A percentile compares a stretch with the other conserved stretches of the same genome.
Conservation (phyloP, 495 filamentous ascomycete species). For the Schizothecium vesticola region DNA sequence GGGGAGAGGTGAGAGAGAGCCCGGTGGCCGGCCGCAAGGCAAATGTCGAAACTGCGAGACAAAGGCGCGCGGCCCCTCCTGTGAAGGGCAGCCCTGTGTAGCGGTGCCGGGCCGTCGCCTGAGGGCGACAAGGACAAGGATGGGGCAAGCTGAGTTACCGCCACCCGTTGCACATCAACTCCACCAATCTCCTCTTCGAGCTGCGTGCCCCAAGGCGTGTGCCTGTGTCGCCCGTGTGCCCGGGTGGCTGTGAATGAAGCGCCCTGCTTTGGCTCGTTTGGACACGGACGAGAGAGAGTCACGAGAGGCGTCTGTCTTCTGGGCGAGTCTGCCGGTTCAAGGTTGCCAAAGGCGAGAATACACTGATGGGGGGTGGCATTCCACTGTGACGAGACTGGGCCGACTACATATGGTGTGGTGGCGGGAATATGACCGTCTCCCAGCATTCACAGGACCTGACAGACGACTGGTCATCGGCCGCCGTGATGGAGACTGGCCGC, state of each 20-base stretch:
- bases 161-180: background rate
- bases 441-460: conserved; percentile 1
- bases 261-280: background rate
- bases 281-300: background rate
- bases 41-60: background rate
- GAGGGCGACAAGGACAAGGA: background rate
- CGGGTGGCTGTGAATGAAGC: background rate
- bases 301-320: background rate
- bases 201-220: background rate
- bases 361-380: background rate
- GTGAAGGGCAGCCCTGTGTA: too few relatives aligned
- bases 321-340: background rate
- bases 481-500: background rate
- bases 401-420: conserved; percentile 1
- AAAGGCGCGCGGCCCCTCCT: background rate
- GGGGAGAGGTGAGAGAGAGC: background rate
- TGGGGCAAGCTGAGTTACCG: background rate
- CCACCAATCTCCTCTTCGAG: background rate
- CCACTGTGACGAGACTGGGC: background rate
- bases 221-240: background rate
- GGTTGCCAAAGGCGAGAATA: background rate
- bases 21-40: background rate
- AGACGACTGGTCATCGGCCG: background rate
- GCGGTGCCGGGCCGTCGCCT: background rate
- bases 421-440: background rate